Conservation (phyloP, 2,329 filamentous ascomycete species). For the Claviceps lovelessii region DNA sequence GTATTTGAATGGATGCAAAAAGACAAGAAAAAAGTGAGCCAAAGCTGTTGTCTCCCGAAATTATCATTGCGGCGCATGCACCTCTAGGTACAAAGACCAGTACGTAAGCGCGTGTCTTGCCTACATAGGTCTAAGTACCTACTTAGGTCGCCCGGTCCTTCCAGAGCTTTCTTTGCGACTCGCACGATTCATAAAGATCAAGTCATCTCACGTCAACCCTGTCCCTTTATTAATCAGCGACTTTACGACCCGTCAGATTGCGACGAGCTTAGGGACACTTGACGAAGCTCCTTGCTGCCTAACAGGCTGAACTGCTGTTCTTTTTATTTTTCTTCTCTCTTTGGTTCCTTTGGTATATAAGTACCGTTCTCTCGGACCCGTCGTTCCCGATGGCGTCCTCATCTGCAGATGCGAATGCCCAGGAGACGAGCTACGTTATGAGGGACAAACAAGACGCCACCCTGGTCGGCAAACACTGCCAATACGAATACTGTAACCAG, state of each 20-base stretch:
- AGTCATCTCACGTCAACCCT: background rate
- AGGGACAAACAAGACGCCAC: constrained; percentile 59
- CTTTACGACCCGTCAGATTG: background rate
- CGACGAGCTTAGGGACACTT: background rate
- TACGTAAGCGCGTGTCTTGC: constrained; percentile 4
- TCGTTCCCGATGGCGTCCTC: constrained; percentile 34
- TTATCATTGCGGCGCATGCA: background rate
- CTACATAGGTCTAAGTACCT: background rate
- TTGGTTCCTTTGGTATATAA: background rate
- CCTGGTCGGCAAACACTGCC: constrained; percentile 79
- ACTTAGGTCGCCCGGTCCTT: constrained; percentile 1
- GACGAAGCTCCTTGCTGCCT: constrained; percentile 6
- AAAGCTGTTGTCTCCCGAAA: no score
- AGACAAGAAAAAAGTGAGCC: no score
- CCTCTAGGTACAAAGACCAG: background rate
- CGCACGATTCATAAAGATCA: background rate
- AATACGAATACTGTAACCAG: constrained; percentile 80
- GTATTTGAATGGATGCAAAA: no score
- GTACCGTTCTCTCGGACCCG: background rate
- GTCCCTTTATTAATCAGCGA: background rate
- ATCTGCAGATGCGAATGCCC: constrained; percentile 26
- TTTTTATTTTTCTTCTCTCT: background rate
- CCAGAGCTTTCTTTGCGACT: constrained; percentile 4
- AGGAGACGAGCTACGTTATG: constrained; percentile 55
- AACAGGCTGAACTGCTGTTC: background rate